Evolutionary conservation across 257 asterid species (phyloP), one percentile per base, ranked within the genome.

Genomic region (Ajuga chamaepitys): DNA sequence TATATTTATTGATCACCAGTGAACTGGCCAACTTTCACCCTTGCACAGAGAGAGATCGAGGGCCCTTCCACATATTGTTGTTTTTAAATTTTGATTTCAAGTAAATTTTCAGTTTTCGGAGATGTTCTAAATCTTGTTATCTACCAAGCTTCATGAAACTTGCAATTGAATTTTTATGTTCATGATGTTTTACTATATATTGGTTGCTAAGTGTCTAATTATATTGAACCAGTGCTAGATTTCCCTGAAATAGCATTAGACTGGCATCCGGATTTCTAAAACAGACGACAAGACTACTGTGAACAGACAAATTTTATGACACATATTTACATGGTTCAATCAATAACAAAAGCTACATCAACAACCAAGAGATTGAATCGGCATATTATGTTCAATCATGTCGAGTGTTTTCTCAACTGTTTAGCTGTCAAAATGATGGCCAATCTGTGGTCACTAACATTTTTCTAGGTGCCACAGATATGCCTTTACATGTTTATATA

Each of bases 1-100:
- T 44, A 28, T 34, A 7, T 20, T 74, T 71, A 62, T 41, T 54
- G 73, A 67, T 70, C 70, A 52, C 37, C 60, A 30, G 17, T 59
- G 58, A 78, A 42, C 54, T 68, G 55, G 42, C 16, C 50, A 52
- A 34, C 69, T 35, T 58, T 21, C 67, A 9, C 16, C 46, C 55
- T n/a, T 47, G 4, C 6, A 28, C 50, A 12, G 35, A 37, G 52
- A 47, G 62, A 28, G 56, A 45, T n/a, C 22, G 50, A 41, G 46
- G 37, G 56, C 40, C 20, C 41, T 44, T 17, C 34, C 52, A 60
- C 7, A 38, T 10, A 30, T 25, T 30, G 37, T 8, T 3, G 37
- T 30, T 30, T 30, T 66, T 57, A 0, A 28, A 69, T 41, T 52
- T 24, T 52, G 2, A 2, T 18, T 63, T 10, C n/a, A n/a, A n/a